Base-by-base conservation (phyloP, 1,139 yeast genomes). In the Hansenula sp. region DNA sequence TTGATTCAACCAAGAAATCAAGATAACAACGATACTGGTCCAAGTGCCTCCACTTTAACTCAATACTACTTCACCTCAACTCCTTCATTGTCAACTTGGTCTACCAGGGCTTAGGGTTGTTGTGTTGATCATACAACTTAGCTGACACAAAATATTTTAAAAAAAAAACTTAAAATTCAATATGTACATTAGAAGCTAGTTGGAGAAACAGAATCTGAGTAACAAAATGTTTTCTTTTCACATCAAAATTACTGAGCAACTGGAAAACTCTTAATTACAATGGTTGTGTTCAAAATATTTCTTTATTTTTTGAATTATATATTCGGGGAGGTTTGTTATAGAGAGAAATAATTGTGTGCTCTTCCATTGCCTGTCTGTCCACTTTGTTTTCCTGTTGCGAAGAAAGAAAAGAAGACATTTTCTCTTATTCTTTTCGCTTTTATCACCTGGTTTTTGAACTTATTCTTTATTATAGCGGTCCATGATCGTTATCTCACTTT, bases 1-100 rank as follows among this genome's bases (percentile, higher is more conserved):
- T 69, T 91, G 57, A 77, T 90, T 77, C 98, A 91, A 71, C 96
- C 96, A 69, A 84, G 90, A 73, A 80, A 81, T 55, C 78, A 76
- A 57, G 67, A 74, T 55, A 84, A 88, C 70, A 88, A 91, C 61
- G 97, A 91, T 66, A 90, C 97, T 51, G 89, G 91, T 64, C 63
- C 62, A 42, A 66, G 72, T 47, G 70, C 76, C 57, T 72, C 81
- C 43, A 67, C 75, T 37, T 71, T 74, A 59, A 65, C 73, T 39
- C 75, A 80, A 66, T 74, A 73, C 53, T 74, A 71, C 64, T 74
- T 77, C 67, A 72, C 81, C 44, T 68, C 69, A 46, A 76, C 76
- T 30, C 81, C 86, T 52, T 70, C 77, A 18, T 56, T 73, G 52
- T 70, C 77, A 51, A 73, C 78, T 46, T 77, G 79, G 70, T 82